These are phyloP conservation scores for Globisporangium echinulatum DNA, from an alignment of 352 stramenopile species.

Conservation along the genomic window DNA sequence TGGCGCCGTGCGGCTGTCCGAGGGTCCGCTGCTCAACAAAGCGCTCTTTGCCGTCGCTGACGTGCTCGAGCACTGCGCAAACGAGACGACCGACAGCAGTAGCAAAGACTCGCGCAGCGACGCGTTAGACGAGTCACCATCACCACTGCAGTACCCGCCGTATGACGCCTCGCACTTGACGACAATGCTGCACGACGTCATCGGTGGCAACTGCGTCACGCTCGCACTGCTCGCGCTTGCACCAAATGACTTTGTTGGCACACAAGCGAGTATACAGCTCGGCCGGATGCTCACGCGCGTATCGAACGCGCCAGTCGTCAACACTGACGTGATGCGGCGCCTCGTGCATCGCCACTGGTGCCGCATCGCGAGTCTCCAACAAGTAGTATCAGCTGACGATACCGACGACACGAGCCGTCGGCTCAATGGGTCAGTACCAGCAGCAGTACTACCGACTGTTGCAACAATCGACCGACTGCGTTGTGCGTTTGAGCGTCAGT, in stretches of 20 bases:
- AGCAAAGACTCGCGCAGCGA: neutral
- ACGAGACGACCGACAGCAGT: no score
- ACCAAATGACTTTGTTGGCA: slow-evolving; percentile 29
- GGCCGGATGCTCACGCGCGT: slow-evolving; percentile 21
- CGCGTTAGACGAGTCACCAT: neutral
- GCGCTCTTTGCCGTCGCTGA: slow-evolving; percentile 36
- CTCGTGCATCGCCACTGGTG: slow-evolving; percentile 24
- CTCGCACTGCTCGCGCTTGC: slow-evolving; percentile 36
- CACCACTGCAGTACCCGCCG: slow-evolving; percentile 6
- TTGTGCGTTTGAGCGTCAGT: slow-evolving; percentile 17
- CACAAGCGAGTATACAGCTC: slow-evolving; percentile 33
- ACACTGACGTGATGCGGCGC: slow-evolving; percentile 49
- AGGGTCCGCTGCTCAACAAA: slow-evolving; percentile 54
- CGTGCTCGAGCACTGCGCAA: slow-evolving; percentile 18
- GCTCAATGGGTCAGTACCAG: no score
- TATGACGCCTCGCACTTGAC: slow-evolving; percentile 33
- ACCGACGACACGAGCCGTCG: no score
- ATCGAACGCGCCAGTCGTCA: slow-evolving; percentile 43
- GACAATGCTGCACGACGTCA: slow-evolving; percentile 32
- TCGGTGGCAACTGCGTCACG: slow-evolving; percentile 50
- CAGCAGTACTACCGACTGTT: no score
- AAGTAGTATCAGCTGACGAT: no score
- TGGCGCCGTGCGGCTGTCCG: slow-evolving; percentile 27
- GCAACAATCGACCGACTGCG: no score
- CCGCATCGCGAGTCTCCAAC: slow-evolving; percentile 2